Conservation (phyloP, 192 early-diverging fungal genomes). For the Coemansia aciculifera region DNA sequence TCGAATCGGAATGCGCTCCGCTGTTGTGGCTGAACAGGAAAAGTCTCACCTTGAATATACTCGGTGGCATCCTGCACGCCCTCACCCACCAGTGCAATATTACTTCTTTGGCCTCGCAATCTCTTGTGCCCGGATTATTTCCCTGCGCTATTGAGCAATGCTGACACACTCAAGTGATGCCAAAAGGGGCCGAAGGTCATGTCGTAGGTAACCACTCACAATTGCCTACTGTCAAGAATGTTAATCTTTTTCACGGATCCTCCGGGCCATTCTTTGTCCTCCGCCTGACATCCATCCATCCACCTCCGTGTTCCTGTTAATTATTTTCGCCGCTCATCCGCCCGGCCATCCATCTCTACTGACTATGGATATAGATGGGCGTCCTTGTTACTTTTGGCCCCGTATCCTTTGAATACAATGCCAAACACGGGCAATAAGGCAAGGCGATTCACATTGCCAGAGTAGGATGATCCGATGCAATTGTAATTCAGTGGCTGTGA, state of each 20-base stretch:
- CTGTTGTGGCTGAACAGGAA: conserved; percentile 2
- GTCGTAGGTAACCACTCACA: neutral
- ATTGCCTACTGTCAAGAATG: neutral
- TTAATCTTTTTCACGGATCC: neutral
- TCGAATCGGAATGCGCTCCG: neutral
- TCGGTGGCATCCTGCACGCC: neutral
- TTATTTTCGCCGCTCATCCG: neutral
- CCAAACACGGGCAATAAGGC: neutral
- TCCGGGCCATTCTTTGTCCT: neutral
- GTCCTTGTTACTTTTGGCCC: neutral
- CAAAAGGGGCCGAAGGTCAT: neutral
- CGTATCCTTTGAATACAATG: neutral
- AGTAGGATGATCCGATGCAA: neutral
- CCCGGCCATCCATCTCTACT: neutral
- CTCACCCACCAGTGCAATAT: neutral
- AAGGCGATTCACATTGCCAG: neutral
- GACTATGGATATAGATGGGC: neutral
- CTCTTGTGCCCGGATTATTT: neutral
- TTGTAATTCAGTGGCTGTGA: neutral
- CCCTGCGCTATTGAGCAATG: neutral
- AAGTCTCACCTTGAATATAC: neutral
- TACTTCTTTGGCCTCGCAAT: neutral
- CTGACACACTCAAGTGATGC: neutral
- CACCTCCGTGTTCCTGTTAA: neutral
- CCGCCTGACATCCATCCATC: neutral